Conservation (phyloP, 768 basidiomycete genomes). For the Phaffia australis region DNA sequence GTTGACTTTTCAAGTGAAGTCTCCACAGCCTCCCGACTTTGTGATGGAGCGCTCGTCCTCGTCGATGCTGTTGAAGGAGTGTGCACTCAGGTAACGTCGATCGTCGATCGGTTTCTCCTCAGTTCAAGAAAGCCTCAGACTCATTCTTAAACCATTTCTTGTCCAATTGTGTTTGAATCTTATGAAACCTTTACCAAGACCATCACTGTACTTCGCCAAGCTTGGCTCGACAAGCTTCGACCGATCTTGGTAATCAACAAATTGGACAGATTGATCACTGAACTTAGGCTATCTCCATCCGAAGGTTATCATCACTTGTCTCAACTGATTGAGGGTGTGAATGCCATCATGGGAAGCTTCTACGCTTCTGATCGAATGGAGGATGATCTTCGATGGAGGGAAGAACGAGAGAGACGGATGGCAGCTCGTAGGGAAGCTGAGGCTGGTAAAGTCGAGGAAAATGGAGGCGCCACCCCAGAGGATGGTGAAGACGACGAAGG, state of each 20-base stretch:
- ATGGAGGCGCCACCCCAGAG: conserved; percentile 46
- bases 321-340: conserved; percentile 89
- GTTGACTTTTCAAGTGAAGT: conserved; percentile 98
- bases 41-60: conserved; percentile 88
- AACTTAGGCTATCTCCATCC: conserved; percentile 75
- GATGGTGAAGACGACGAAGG: conserved; percentile 30
- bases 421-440: conserved; percentile 43
- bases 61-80: conserved; percentile 98
- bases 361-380: conserved; percentile 95
- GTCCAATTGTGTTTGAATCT: conserved; percentile 4
- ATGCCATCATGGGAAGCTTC: conserved; percentile 94
- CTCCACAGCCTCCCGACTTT: conserved; percentile 81
- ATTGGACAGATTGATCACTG: conserved; percentile 83
- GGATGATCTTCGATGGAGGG: conserved; percentile 85
- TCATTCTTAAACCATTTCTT: conserved; percentile 1
- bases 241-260: conserved; percentile 97
- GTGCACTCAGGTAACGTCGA: conserved; percentile 70
- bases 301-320: conserved; percentile 93
- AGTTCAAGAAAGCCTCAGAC: neutral
- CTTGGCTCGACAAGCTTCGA: conserved; percentile 75
- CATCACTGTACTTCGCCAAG: conserved; percentile 85
- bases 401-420: conserved; percentile 74
- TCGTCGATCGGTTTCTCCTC: neutral
- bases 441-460: conserved; percentile 50
- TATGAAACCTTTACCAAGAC: conserved; percentile 48